A percentile compares a stretch with the other conserved stretches of the same genome.
Conservation (phyloP, 805 yeast genomes). For the Starmerella khaoyaiensis region DNA sequence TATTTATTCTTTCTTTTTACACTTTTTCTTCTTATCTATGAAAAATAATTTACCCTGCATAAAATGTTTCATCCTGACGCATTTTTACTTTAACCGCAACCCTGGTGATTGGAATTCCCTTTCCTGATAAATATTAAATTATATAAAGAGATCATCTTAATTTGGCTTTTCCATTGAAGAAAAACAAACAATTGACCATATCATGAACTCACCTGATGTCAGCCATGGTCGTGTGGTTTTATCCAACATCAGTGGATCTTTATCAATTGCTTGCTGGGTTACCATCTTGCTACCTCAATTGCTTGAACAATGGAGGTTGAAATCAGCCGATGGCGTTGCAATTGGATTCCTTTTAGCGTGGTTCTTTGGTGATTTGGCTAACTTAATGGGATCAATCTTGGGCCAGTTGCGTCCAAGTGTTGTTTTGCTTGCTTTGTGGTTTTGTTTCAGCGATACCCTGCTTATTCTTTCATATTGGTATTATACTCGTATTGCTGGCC, state of each 20-base stretch:
- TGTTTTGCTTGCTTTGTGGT: conserved; percentile 60
- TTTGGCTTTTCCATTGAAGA: too few species aligned
- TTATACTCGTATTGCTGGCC: conserved; percentile 29
- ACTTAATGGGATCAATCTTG: conserved; percentile 56
- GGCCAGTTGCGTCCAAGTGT: conserved; percentile 60
- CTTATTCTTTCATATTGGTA: conserved; percentile 47
- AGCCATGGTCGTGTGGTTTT: conserved; percentile 13
- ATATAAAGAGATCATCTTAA: too few species aligned
- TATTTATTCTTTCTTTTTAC: too few species aligned
- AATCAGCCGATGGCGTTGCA: conserved; percentile 63
- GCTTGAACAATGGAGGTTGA: conserved; percentile 65
- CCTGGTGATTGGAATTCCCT: too few species aligned
- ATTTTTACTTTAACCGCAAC: too few species aligned
- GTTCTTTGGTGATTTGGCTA: conserved; percentile 60
- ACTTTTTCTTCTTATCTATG: too few species aligned
- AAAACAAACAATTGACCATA: too few species aligned
- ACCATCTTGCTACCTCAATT: conserved; percentile 65
- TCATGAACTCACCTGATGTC: too few species aligned
- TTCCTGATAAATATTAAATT: too few species aligned
- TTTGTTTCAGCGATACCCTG: conserved; percentile 53
- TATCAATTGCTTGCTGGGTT: conserved; percentile 66
- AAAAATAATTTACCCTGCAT: too few species aligned
- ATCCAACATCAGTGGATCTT: conserved; percentile 58
- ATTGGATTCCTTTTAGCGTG: conserved; percentile 53
- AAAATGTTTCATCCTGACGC: too few species aligned